These are phyloP conservation scores for Silene conica DNA, from an alignment of 148 eudicot genomes.

Conservation along the genomic window DNA sequence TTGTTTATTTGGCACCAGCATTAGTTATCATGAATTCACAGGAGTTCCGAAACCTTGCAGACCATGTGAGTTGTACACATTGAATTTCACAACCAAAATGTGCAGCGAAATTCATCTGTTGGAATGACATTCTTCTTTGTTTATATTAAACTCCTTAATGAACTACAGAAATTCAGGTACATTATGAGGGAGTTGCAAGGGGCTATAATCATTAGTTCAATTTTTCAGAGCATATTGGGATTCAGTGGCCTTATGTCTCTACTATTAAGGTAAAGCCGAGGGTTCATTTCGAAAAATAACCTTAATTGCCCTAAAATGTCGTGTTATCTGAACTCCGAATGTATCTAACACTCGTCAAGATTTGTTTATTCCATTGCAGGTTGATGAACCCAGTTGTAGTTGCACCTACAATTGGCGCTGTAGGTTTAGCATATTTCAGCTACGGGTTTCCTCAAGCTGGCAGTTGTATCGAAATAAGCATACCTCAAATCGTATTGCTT, in stretches of 20 bases:
- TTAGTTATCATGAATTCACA: conserved; percentile 75
- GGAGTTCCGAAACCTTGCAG: conserved; percentile 78
- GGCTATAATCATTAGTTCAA: conserved; percentile 80
- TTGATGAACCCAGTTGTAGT: conserved; percentile 89
- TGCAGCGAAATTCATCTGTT: too few relatives aligned
- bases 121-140: conserved; percentile 10
- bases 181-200: conserved; percentile 97
- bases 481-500: conserved; percentile 72
- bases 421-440: conserved; percentile 92
- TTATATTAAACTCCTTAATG: conserved; percentile 25
- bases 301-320: neutral
- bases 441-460: conserved; percentile 99
- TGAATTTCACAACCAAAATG: neutral
- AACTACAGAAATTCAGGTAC: conserved; percentile 81
- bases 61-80: conserved; percentile 55
- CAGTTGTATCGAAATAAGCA: conserved; percentile 71
- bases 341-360: neutral
- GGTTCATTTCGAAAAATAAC: neutral
- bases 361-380: conserved; percentile 37
- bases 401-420: conserved; percentile 81
- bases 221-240: conserved; percentile 80
- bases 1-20: conserved; percentile 90
- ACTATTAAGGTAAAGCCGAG: conserved; percentile 53
- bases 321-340: neutral
- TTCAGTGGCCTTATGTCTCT: conserved; percentile 86